Percentiles rank a stretch among this genome's conserved stretches.
phyloP scores from a whole-genome alignment of 371 early-diverging fungal genomes.

The Rhizomucor pusillus region DNA sequence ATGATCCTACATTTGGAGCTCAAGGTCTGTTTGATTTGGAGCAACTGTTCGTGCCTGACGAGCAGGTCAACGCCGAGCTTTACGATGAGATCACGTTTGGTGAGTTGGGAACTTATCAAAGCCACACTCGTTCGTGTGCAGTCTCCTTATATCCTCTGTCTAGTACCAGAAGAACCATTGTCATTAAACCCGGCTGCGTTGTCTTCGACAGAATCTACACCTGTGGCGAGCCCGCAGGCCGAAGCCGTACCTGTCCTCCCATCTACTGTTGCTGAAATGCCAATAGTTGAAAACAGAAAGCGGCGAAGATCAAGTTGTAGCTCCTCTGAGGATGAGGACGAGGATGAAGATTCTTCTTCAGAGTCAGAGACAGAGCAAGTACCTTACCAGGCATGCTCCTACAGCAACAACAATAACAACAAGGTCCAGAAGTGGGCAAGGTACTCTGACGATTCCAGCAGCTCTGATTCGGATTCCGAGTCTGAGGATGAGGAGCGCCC shows the following conservation, averaged over 20 bases:
- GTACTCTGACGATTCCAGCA: constrained; percentile 26
- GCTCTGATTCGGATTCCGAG: constrained; percentile 38
- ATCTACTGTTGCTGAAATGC: not conserved
- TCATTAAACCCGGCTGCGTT: not conserved
- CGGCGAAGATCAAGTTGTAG: not conserved
- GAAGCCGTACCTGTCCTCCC: not conserved
- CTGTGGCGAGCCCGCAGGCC: constrained; percentile 3
- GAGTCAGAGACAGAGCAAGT: constrained; percentile 7
- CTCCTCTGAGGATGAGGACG: constrained; percentile 14
- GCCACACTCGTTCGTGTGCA: not conserved
- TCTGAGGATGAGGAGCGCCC: constrained; percentile 3
- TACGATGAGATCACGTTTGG: constrained; percentile 50
- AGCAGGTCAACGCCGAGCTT: constrained; percentile 14
- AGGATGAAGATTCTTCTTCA: constrained; percentile 19
- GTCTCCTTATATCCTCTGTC: not conserved
- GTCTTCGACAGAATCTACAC: constrained; percentile 1
- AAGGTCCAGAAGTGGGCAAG: constrained; percentile 40
- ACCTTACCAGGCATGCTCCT: no score
- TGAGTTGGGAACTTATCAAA: constrained; percentile 7
- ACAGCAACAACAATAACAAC: constrained; percentile 30
- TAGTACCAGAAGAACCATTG: constrained; percentile 3
- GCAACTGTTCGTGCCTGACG: constrained; percentile 29
- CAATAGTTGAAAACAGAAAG: not conserved
- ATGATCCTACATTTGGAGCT: constrained; percentile 35
- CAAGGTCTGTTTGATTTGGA: constrained; percentile 34